Evolutionary conservation across 108 stramenopile genomes (phyloP).

Genomic region (Schizochytrium sp.): DNA sequence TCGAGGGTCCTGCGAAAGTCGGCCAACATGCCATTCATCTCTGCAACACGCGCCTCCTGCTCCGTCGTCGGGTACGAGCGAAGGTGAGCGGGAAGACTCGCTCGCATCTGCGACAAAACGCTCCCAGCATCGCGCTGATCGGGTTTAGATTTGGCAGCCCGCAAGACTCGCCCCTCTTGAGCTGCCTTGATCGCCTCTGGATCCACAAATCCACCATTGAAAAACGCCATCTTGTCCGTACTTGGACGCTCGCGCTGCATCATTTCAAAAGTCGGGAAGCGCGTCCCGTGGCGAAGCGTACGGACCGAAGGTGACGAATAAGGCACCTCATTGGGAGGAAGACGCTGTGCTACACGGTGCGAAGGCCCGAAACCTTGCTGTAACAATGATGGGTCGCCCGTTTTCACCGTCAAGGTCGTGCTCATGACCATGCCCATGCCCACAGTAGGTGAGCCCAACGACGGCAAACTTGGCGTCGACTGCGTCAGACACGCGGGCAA

Average conservation of each 20-base stretch:
- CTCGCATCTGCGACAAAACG: neutral
- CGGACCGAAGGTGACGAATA: neutral
- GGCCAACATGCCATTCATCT: neutral
- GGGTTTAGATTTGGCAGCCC: neutral
- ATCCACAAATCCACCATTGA: neutral
- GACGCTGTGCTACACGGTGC: neutral
- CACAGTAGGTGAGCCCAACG: neutral
- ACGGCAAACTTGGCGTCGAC: neutral
- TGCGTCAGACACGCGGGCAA: neutral
- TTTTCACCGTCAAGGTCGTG: neutral
- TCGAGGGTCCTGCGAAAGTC: neutral
- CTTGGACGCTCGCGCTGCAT: neutral
- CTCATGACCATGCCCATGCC: neutral
- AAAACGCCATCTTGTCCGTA: neutral
- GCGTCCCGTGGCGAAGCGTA: neutral
- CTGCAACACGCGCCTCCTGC: neutral
- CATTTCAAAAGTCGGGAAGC: neutral
- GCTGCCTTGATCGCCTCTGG: neutral
- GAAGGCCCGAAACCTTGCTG: neutral
- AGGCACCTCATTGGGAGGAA: neutral
- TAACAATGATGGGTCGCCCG: neutral
- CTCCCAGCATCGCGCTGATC: neutral
- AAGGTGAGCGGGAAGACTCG: neutral
- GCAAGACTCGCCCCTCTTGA: neutral
- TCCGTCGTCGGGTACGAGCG: neutral